Conservation (phyloP, 2,329 filamentous ascomycete species). For the Coniella vitis region DNA sequence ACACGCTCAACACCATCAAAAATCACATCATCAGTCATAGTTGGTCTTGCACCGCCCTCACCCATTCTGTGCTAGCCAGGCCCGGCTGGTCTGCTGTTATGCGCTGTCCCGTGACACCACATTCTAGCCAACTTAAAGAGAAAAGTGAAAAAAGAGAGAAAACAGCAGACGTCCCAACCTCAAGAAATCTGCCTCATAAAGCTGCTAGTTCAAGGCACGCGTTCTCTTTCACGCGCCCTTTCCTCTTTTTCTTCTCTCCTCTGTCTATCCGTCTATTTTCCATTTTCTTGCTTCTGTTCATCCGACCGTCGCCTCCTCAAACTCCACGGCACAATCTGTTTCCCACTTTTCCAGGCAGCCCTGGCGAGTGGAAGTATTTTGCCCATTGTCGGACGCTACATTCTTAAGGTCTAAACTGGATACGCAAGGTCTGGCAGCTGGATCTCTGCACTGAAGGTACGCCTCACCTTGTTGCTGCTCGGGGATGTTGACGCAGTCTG, state of each 20-base stretch:
- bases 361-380: neutral
- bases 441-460: slow-evolving; percentile 15
- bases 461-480: slow-evolving; percentile 10
- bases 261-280: neutral
- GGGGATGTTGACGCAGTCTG: neutral
- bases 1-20: too few relatives aligned
- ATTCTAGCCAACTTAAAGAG: too few relatives aligned
- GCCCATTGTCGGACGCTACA: neutral
- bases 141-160: neutral
- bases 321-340: neutral
- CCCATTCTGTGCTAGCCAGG: neutral
- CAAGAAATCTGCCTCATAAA: neutral
- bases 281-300: neutral
- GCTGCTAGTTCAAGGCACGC: neutral
- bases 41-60: too few relatives aligned
- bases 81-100: neutral
- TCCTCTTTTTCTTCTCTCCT: neutral
- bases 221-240: too few relatives aligned
- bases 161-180: neutral
- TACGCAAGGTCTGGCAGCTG: slow-evolving; percentile 14
- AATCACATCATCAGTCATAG: too few relatives aligned
- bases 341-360: neutral
- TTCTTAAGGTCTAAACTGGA: neutral
- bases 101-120: neutral
- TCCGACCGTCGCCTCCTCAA: neutral